phyloP scores from a whole-genome alignment of 352 stramenopile genomes.

The Globisporangium spinosum region DNA sequence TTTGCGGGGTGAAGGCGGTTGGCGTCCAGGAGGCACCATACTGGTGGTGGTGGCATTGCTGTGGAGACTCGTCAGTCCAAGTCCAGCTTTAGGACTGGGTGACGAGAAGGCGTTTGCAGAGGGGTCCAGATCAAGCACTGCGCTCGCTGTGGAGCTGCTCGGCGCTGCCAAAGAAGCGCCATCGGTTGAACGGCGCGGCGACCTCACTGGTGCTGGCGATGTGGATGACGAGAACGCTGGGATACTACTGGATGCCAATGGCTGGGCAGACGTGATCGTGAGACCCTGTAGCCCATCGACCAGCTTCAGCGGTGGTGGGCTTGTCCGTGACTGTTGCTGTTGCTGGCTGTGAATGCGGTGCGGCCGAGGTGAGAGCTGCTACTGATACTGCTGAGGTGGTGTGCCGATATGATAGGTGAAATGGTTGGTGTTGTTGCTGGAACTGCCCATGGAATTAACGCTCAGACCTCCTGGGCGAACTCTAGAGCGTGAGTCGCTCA shows the following conservation, averaged over 20 bases:
- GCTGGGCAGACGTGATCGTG: slow-evolving; percentile 4
- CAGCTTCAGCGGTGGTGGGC: neutral
- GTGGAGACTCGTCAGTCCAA: neutral
- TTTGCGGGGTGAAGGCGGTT: slow-evolving; percentile 8
- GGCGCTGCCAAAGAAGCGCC: neutral
- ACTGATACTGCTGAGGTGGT: neutral
- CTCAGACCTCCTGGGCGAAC: neutral
- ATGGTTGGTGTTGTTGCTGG: neutral
- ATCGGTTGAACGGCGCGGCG: neutral
- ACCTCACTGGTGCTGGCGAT: neutral
- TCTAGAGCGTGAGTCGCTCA: neutral
- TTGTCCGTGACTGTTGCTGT: neutral
- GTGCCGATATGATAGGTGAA: neutral
- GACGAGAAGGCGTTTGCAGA: neutral
- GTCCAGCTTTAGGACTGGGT: neutral
- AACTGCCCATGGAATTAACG: neutral
- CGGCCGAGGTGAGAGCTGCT: slow-evolving; percentile 7
- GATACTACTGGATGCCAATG: neutral
- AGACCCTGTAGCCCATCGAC: slow-evolving; percentile 2
- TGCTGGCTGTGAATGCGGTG: slow-evolving; percentile 4
- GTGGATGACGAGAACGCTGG: neutral
- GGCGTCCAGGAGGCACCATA: neutral
- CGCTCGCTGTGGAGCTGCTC: neutral
- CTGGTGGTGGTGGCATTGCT: neutral
- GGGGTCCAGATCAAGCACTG: neutral